A percentile compares a stretch with the other conserved stretches of the same genome.
phyloP scores from a whole-genome alignment of 176 grass and related monocot species.

The Leersia perrieri region DNA sequence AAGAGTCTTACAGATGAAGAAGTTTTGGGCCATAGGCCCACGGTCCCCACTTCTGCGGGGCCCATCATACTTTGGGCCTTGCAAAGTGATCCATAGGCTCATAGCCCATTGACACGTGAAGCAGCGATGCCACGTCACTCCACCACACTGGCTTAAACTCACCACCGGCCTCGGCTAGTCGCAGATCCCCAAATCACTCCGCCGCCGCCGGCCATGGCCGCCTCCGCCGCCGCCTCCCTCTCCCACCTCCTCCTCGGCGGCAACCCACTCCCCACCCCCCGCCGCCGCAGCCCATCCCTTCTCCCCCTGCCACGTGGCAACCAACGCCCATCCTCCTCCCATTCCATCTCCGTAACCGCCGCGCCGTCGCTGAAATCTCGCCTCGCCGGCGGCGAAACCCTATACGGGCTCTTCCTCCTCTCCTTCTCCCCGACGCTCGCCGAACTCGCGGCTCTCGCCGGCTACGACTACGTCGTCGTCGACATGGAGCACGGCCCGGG shows the following conservation, averaged over 20 bases:
- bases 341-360: conserved; percentile 16
- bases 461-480: conserved; percentile 87
- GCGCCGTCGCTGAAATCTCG: conserved; percentile 59
- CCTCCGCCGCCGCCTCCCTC: conserved; percentile 29
- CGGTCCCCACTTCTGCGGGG: too few relatives aligned
- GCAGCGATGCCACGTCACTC: not conserved
- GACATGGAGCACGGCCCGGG: conserved; percentile 95
- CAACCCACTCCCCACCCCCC: not conserved
- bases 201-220: conserved; percentile 32
- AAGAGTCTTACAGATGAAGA: too few relatives aligned
- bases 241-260: conserved; percentile 22
- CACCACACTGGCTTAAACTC: too few relatives aligned
- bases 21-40: too few relatives aligned
- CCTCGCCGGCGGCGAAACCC: conserved; percentile 59
- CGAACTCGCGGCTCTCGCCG: conserved; percentile 77
- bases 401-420: conserved; percentile 89
- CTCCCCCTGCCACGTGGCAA: conserved; percentile 3
- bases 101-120: not conserved
- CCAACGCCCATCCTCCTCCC: not conserved
- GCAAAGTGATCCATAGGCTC: too few relatives aligned
- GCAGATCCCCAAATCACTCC: conserved; percentile 21
- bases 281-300: not conserved
- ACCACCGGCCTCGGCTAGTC: conserved; percentile 7
- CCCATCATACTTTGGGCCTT: too few relatives aligned
- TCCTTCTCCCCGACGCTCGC: conserved; percentile 80